Evolutionary conservation across 2,329 filamentous ascomycete species (phyloP).

Genomic region (Aspergillus quadrilineatus): DNA sequence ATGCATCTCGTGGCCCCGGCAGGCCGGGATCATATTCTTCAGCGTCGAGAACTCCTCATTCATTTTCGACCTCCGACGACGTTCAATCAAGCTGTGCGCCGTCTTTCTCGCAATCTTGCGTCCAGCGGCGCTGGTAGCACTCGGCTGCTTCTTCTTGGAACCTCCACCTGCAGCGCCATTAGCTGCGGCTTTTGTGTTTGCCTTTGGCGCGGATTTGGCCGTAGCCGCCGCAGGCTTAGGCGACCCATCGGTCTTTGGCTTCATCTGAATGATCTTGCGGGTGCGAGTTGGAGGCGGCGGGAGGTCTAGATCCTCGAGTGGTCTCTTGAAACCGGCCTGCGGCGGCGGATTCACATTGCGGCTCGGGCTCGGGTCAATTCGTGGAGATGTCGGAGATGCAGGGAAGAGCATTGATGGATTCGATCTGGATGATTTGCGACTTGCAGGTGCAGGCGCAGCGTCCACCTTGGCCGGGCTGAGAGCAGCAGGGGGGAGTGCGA

Average conservation of each 20-base stretch:
- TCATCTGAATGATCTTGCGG: conserved; percentile 98
- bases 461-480: conserved; percentile 28
- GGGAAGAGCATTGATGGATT: conserved; percentile 32
- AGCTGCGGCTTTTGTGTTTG: conserved; percentile 22
- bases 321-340: conserved; percentile 40
- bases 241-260: conserved; percentile 58
- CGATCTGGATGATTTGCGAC: conserved; percentile 30
- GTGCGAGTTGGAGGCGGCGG: conserved; percentile 89
- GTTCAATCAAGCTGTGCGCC: conserved; percentile 91
- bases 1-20: conserved; percentile 92
- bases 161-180: conserved; percentile 31
- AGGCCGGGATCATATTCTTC: conserved; percentile 94
- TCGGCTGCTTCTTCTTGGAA: conserved; percentile 74
- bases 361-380: conserved; percentile 23
- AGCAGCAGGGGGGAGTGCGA: conserved; percentile 39
- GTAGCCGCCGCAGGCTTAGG: conserved; percentile 41
- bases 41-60: conserved; percentile 95
- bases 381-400: conserved; percentile 36
- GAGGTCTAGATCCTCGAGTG: conserved; percentile 64
- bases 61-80: conserved; percentile 90
- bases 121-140: conserved; percentile 77
- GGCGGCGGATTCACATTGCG: conserved; percentile 24
- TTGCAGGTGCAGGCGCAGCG: conserved; percentile 11
- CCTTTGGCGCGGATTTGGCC: conserved; percentile 25
- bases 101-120: conserved; percentile 94